Evolutionary conservation across 1,284 basidiomycete genomes (phyloP).

Genomic region (Moniliophthora roreri): DNA sequence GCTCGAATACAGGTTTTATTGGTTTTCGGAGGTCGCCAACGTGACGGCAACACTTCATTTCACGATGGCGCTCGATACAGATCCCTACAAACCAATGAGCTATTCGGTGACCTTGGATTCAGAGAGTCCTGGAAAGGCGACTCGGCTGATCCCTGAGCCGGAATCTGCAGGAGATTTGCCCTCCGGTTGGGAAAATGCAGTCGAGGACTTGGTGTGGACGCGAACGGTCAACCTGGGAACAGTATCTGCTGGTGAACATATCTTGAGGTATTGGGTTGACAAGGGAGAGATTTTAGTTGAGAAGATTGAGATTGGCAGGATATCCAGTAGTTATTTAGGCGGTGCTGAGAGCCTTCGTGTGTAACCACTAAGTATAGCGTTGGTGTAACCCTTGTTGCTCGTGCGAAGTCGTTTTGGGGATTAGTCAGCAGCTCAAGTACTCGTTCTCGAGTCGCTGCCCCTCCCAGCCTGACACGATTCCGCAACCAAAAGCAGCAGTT

Average conservation of each 20-base stretch:
- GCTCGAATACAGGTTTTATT: slow-evolving; percentile 8
- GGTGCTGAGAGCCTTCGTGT: slow-evolving; percentile 1
- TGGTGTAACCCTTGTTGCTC: background rate
- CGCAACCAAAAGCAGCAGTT: slow-evolving; percentile 67
- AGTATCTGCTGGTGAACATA: slow-evolving; percentile 3
- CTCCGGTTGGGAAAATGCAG: slow-evolving; percentile 1
- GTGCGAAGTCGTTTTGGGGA: background rate
- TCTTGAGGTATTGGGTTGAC: slow-evolving; percentile 7
- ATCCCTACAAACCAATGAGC: slow-evolving; percentile 2
- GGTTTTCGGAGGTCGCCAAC: background rate
- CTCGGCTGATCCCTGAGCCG: background rate
- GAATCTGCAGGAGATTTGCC: slow-evolving; percentile 5
- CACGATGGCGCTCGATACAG: slow-evolving; percentile 9
- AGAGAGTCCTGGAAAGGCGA: background rate
- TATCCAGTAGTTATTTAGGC: slow-evolving; percentile 7
- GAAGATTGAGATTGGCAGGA: slow-evolving; percentile 6
- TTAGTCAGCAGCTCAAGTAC: background rate
- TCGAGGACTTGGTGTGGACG: slow-evolving; percentile 8
- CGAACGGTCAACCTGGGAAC: background rate
- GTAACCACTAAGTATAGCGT: background rate
- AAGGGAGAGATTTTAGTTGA: slow-evolving; percentile 3
- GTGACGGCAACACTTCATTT: slow-evolving; percentile 7
- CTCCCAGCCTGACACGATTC: slow-evolving; percentile 14
- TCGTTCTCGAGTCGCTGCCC: background rate
- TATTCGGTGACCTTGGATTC: slow-evolving; percentile 8